phyloP scores from a whole-genome alignment of 768 basidiomycete genomes.

The Rhodotorula kratochvilovae region DNA sequence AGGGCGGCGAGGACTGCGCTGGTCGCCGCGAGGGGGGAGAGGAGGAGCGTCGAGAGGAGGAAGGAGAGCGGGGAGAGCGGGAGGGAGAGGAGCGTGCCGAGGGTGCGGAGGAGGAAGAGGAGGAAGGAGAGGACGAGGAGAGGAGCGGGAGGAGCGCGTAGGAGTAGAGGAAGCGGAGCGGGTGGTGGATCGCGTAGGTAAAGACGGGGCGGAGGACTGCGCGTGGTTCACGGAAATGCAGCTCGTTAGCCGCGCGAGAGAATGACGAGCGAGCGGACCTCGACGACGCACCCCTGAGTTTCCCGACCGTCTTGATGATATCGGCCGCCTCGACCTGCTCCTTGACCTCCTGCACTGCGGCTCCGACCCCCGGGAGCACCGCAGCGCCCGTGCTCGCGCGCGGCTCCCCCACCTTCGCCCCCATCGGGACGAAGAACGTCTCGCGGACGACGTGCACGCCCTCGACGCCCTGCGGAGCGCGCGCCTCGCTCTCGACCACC shows the following conservation, averaged over 20 bases:
- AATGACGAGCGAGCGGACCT: background rate
- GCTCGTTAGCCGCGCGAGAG: too few species aligned
- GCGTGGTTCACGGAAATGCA: too few species aligned
- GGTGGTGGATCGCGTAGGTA: slow-evolving; percentile 25
- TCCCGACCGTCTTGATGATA: slow-evolving; percentile 21
- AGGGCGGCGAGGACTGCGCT: background rate
- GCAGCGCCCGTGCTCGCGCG: background rate
- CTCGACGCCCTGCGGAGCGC: background rate
- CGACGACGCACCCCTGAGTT: slow-evolving; percentile 8
- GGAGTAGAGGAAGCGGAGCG: slow-evolving; percentile 21
- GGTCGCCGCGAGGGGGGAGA: background rate
- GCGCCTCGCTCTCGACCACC: background rate
- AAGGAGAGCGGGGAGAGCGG: background rate
- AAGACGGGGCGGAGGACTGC: slow-evolving; percentile 16
- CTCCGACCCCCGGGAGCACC: background rate
- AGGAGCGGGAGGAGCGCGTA: slow-evolving; percentile 15
- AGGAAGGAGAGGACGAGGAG: slow-evolving; percentile 3
- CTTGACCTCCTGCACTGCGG: background rate
- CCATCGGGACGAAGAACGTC: slow-evolving; percentile 12
- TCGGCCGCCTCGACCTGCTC: slow-evolving; percentile 15
- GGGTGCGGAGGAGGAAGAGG: background rate
- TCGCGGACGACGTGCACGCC: slow-evolving; percentile 11
- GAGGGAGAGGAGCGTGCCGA: background rate
- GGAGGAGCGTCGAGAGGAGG: slow-evolving; percentile 4
- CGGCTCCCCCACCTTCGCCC: background rate